These are phyloP conservation scores for Sclerotinia sclerotiorum DNA, from an alignment of 2,329 filamentous ascomycete species.

Conservation along the genomic window DNA sequence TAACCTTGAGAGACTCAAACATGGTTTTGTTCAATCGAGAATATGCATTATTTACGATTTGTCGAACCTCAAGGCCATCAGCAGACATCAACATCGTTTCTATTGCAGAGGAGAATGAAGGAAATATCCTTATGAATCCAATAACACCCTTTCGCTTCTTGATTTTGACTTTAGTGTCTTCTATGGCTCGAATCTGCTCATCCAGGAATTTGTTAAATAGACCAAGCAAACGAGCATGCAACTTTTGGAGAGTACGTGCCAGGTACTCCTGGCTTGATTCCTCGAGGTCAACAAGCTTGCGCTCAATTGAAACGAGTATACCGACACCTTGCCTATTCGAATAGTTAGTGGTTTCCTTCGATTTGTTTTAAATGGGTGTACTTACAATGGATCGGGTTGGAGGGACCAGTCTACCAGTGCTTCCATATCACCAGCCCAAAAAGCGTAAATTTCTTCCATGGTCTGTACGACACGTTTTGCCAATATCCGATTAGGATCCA, in stretches of 20 bases:
- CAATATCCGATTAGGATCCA: constrained; percentile 84
- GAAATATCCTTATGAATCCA: constrained; percentile 91
- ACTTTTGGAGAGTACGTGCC: constrained; percentile 73
- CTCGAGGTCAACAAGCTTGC: constrained; percentile 73
- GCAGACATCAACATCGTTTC: constrained; percentile 75
- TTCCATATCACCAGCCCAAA: constrained; percentile 76
- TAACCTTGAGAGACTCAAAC: constrained; percentile 96
- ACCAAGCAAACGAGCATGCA: constrained; percentile 71
- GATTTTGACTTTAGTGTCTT: constrained; percentile 98
- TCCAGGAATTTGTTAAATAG: constrained; percentile 89
- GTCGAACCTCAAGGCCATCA: constrained; percentile 66
- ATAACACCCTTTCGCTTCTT: constrained; percentile 98
- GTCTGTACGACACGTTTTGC: constrained; percentile 81
- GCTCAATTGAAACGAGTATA: constrained; percentile 76
- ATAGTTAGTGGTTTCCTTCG: constrained; percentile 28
- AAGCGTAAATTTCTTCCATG: constrained; percentile 86
- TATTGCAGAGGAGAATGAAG: constrained; percentile 75
- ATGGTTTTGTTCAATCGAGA: constrained; percentile 86
- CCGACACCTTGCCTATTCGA: constrained; percentile 77
- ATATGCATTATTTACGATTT: constrained; percentile 83
- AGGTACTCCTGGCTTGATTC: constrained; percentile 94
- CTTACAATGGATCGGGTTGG: constrained; percentile 76
- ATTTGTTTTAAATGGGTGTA: constrained; percentile 32
- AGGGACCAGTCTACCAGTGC: constrained; percentile 82
- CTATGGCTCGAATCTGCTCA: constrained; percentile 90